phyloP scores from a whole-genome alignment of 2,329 filamentous ascomycete genomes.

The Xylariaceae sp. region DNA sequence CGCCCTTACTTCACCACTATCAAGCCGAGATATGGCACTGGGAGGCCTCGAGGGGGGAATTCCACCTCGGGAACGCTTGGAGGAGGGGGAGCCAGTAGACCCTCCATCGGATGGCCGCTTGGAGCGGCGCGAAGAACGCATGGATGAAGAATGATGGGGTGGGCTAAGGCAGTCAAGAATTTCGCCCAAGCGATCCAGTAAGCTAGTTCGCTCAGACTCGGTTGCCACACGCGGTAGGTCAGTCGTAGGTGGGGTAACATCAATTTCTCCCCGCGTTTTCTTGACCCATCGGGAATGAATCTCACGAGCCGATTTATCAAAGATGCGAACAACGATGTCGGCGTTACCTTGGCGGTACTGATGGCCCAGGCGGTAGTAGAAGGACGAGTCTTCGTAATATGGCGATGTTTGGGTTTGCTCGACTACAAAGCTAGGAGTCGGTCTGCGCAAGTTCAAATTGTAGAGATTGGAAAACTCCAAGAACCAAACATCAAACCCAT shows the following conservation, averaged over 20 bases:
- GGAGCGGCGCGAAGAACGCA: conserved; percentile 14
- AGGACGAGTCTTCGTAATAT: conserved; percentile 25
- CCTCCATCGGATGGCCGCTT: conserved; percentile 29
- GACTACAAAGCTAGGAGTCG: conserved; percentile 22
- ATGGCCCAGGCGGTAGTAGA: conserved; percentile 25
- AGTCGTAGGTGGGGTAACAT: conserved; percentile 22
- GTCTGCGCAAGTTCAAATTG: conserved; percentile 26
- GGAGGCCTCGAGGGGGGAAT: conserved; percentile 15
- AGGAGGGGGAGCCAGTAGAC: conserved; percentile 14
- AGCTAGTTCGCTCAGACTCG: conserved; percentile 25
- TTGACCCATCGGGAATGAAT: conserved; percentile 31
- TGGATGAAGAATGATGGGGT: conserved; percentile 15
- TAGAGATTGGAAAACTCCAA: conserved; percentile 31
- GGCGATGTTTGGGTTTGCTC: conserved; percentile 19
- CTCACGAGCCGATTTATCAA: conserved; percentile 23
- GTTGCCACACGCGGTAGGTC: conserved; percentile 26
- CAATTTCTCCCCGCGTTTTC: conserved; percentile 25
- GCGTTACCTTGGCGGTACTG: conserved; percentile 25
- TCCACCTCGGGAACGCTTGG: conserved; percentile 23
- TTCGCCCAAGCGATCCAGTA: conserved; percentile 22
- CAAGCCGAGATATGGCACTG: conserved; percentile 26
- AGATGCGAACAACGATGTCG: conserved; percentile 18
- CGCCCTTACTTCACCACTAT: conserved; percentile 23
- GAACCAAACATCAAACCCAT: conserved; percentile 30
- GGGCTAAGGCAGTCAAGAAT: conserved; percentile 25